These are phyloP conservation scores for Candida maesae DNA, from an alignment of 805 yeast genomes.

Conservation along the genomic window DNA sequence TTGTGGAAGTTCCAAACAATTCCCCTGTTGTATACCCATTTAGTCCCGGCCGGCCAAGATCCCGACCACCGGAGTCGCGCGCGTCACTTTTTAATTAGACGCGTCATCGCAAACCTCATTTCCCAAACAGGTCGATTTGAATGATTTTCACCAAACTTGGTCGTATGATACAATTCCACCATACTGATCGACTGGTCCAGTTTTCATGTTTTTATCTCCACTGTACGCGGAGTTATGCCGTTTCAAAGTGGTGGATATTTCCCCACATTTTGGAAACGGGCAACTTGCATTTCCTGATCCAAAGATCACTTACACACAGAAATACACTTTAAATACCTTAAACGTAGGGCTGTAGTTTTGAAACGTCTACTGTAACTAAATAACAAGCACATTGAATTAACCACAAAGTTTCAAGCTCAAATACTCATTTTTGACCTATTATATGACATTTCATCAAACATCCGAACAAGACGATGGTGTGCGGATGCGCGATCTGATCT, in stretches of 20 bases:
- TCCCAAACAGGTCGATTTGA: slow-evolving; percentile 1
- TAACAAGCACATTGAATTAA: too few species aligned
- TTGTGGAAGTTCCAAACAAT: too few species aligned
- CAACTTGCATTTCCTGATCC: not conserved
- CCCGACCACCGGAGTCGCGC: too few species aligned
- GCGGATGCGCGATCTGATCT: too few species aligned
- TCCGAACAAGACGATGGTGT: too few species aligned
- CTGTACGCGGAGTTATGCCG: not conserved
- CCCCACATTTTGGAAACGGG: slow-evolving; percentile 1
- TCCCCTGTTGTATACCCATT: too few species aligned
- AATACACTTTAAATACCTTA: too few species aligned
- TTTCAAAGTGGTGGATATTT: not conserved
- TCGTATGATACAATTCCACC: not conserved
- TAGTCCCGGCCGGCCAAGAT: not conserved
- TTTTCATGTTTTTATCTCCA: not conserved
- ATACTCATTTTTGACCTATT: too few species aligned
- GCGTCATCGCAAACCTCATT: slow-evolving; percentile 10
- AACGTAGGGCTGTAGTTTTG: too few species aligned
- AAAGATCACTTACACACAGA: not conserved
- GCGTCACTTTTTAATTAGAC: slow-evolving; percentile 9
- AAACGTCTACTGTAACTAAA: too few species aligned
- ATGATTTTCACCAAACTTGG: not conserved
- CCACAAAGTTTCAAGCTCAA: too few species aligned
- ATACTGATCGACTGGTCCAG: not conserved
- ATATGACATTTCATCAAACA: too few species aligned